Base-by-base conservation (phyloP, 495 filamentous ascomycete genomes). In the Hapsidospora chrysogenum region DNA sequence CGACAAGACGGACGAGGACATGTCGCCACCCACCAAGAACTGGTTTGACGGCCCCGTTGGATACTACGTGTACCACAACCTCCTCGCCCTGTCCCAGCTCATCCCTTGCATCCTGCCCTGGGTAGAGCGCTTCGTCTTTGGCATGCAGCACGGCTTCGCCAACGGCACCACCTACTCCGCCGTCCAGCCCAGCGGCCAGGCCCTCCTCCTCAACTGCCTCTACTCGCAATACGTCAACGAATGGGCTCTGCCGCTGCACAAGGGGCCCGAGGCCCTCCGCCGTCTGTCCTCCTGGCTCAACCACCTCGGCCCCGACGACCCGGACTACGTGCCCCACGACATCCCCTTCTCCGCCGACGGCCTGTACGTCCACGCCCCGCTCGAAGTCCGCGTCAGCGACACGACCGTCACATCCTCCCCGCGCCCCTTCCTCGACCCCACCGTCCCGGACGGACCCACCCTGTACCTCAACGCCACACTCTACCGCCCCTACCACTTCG, bases 181-280 rank as follows among this genome's bases (percentile, higher is more conserved):
- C 15, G 72, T 94, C n/a, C 76, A 94, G 57, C 74, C 76, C 14
- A 75, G 74, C 25, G 73, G 81, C 15, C 52, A 74, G 34, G 92
- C 85, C 7, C 64, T 97, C 38, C 61, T 93, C 29, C 85, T 97
- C 80, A 86, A 97, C 54, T 97, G 89, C 52, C 69, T 95, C 13
- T 97, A 92, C 57, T 85, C 77, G 15, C 89, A 97, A 52, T 92
- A 84, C 46, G 89, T 97, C 30, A 93, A 97, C 51, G 89, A 97
- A 51, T 97, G 89, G 89, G 86, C 87, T 3, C 68, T 97, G 32
- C 89, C 89, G 5, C 58, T 97, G n/a, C 56, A 72, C 43, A 76
- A 80, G 40, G 89, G 92, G 0, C 89, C 89, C 13, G 87, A 93
- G 52, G 84, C 86, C 2, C 74, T 97, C 19, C 68, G 56, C 18